Percentiles rank a stretch among this genome's conserved stretches.
phyloP scores from a whole-genome alignment of 768 basidiomycete species.

The Leccinum barrowsii region DNA sequence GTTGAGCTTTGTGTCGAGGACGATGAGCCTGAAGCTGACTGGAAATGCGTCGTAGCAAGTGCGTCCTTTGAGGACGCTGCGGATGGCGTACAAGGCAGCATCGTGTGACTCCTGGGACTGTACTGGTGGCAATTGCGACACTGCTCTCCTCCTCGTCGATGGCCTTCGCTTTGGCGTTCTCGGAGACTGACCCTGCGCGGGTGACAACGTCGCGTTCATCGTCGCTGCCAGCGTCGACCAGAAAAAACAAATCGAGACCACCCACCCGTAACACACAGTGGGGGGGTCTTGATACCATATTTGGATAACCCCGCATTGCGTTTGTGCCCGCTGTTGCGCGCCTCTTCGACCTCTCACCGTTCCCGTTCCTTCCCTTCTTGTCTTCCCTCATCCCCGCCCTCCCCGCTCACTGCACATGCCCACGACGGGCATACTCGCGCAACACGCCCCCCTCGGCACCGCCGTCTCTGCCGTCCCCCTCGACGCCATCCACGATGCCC shows the following conservation, averaged over 20 bases:
- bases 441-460: neutral
- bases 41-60: conserved; percentile 97
- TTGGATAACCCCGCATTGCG: conserved; percentile 7
- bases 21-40: conserved; percentile 93
- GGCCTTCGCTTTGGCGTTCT: conserved; percentile 48
- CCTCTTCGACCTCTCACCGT: neutral
- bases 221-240: conserved; percentile 12
- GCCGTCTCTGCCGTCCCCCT: conserved; percentile 5
- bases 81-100: conserved; percentile 63
- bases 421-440: conserved; percentile 6
- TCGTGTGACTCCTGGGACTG: conserved; percentile 64
- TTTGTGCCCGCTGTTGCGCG: conserved; percentile 10
- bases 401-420: neutral
- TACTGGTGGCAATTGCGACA: conserved; percentile 53
- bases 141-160: conserved; percentile 56
- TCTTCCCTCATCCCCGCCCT: neutral
- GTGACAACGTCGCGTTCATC: conserved; percentile 50
- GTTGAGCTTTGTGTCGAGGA: conserved; percentile 92
- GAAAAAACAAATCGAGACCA: neutral
- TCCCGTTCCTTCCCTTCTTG: too few species aligned
- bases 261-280: neutral
- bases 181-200: conserved; percentile 39
- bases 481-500: conserved; percentile 2
- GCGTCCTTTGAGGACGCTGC: conserved; percentile 78
- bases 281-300: conserved; percentile 19